These are phyloP conservation scores for Trapa incisa DNA, from an alignment of 345 rosid species.

Conservation along the genomic window DNA sequence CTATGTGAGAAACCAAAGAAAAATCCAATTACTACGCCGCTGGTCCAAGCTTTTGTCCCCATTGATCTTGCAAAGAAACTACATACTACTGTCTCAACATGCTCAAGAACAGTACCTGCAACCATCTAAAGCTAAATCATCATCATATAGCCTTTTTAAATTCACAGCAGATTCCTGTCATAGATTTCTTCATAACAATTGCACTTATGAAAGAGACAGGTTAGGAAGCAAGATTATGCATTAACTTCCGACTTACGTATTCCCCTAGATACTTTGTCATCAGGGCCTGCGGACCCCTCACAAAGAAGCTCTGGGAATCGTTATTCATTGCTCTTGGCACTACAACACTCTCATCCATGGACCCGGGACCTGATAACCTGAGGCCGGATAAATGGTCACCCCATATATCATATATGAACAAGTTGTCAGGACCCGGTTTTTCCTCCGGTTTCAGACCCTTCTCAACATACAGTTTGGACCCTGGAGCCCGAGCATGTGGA, in stretches of 20 bases:
- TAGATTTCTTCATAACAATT: too few relatives aligned
- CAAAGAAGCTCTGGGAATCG: slow-evolving; percentile 67
- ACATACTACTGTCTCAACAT: too few relatives aligned
- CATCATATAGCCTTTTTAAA: too few relatives aligned
- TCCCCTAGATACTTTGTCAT: slow-evolving; percentile 33
- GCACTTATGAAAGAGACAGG: too few relatives aligned
- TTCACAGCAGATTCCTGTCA: too few relatives aligned
- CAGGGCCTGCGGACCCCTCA: slow-evolving; percentile 63
- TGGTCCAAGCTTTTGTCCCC: too few relatives aligned
- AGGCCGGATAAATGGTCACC: slow-evolving; percentile 68
- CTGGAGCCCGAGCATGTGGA: slow-evolving; percentile 73
- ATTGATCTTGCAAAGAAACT: too few relatives aligned
- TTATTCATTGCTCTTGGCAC: slow-evolving; percentile 15
- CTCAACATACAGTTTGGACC: slow-evolving; percentile 26
- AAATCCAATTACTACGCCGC: too few relatives aligned
- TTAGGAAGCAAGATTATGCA: slow-evolving; percentile 9
- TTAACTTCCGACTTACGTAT: slow-evolving; percentile 38
- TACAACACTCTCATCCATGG: slow-evolving; percentile 27
- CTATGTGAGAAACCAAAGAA: too few relatives aligned
- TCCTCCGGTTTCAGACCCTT: slow-evolving; percentile 21
- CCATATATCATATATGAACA: slow-evolving; percentile 68
- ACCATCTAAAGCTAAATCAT: too few relatives aligned
- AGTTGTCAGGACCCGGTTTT: slow-evolving; percentile 16
- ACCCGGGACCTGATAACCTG: slow-evolving; percentile 20
- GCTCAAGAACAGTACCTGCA: too few relatives aligned